These are phyloP conservation scores for Leccinum solheimii DNA, from an alignment of 1,284 basidiomycete species.

Conservation along the genomic window DNA sequence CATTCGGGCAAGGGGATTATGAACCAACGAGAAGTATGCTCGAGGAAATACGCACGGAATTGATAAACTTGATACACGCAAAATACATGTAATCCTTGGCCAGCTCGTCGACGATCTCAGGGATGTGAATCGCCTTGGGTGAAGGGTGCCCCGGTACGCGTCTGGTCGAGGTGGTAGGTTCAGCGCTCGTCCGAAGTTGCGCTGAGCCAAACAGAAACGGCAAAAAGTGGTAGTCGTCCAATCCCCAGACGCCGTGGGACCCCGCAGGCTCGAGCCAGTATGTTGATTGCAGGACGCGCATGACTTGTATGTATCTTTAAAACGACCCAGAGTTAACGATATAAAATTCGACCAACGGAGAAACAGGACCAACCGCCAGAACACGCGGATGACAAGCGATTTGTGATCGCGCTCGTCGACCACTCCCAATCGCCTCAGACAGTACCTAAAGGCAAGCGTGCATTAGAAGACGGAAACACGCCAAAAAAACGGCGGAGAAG, in stretches of 20 bases:
- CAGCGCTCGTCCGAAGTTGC: slow-evolving; percentile 53
- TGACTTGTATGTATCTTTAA: slow-evolving; percentile 80
- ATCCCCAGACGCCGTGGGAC: slow-evolving; percentile 97
- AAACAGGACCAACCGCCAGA: slow-evolving; percentile 71
- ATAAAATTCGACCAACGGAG: not conserved
- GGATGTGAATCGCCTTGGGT: slow-evolving; percentile 91
- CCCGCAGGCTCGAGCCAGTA: slow-evolving; percentile 99
- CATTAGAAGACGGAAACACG: not conserved
- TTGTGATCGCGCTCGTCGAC: slow-evolving; percentile 68
- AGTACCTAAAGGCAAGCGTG: slow-evolving; percentile 55
- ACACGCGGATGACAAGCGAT: slow-evolving; percentile 82
- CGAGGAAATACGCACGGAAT: slow-evolving; percentile 62
- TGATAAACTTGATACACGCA: slow-evolving; percentile 95
- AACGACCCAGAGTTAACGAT: not conserved
- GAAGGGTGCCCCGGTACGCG: slow-evolving; percentile 66
- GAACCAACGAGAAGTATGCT: not conserved
- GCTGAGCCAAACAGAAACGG: slow-evolving; percentile 92
- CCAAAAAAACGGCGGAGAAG: slow-evolving; percentile 12
- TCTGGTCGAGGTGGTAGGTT: slow-evolving; percentile 1
- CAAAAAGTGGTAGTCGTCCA: slow-evolving; percentile 97
- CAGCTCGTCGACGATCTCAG: slow-evolving; percentile 93
- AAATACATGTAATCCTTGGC: slow-evolving; percentile 96
- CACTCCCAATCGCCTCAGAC: slow-evolving; percentile 75
- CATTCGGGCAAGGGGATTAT: not conserved
- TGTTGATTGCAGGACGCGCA: slow-evolving; percentile 88